Evolutionary conservation across 1,284 basidiomycete genomes (phyloP).

Genomic region (Rhizoctonia solani): DNA sequence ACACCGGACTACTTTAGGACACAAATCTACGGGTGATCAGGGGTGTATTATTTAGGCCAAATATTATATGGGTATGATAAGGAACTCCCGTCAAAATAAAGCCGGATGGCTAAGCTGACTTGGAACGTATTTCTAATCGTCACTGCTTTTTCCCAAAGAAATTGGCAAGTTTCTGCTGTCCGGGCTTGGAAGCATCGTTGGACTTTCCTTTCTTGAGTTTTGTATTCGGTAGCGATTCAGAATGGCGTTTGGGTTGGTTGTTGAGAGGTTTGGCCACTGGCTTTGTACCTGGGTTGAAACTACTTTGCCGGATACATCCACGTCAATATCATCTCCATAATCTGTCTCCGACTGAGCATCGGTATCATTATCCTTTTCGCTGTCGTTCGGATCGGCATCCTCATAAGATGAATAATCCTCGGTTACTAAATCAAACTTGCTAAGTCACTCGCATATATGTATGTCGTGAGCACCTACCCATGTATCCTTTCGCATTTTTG

Average conservation of each 20-base stretch:
- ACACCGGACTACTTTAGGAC: slow-evolving; percentile 26
- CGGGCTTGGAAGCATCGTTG: neutral
- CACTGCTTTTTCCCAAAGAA: slow-evolving; percentile 23
- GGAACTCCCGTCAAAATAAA: neutral
- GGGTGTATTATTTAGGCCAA: neutral
- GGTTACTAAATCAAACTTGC: slow-evolving; percentile 53
- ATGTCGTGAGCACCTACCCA: slow-evolving; percentile 53
- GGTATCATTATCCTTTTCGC: slow-evolving; percentile 47
- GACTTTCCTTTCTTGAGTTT: slow-evolving; percentile 1
- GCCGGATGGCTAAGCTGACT: neutral
- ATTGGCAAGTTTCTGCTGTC: slow-evolving; percentile 25
- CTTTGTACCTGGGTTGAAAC: neutral
- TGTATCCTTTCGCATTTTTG: slow-evolving; percentile 69
- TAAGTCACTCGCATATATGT: slow-evolving; percentile 27
- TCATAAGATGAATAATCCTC: slow-evolving; percentile 81
- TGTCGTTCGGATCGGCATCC: slow-evolving; percentile 61
- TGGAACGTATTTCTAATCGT: neutral
- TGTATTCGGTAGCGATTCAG: neutral
- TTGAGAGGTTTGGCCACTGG: neutral
- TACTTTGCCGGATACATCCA: neutral
- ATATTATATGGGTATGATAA: neutral
- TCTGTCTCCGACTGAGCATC: slow-evolving; percentile 29
- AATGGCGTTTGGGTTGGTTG: neutral
- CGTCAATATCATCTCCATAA: slow-evolving; percentile 3
- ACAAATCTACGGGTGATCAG: neutral